phyloP scores from a whole-genome alignment of 345 rosid genomes.

The Sapria himalayana region DNA sequence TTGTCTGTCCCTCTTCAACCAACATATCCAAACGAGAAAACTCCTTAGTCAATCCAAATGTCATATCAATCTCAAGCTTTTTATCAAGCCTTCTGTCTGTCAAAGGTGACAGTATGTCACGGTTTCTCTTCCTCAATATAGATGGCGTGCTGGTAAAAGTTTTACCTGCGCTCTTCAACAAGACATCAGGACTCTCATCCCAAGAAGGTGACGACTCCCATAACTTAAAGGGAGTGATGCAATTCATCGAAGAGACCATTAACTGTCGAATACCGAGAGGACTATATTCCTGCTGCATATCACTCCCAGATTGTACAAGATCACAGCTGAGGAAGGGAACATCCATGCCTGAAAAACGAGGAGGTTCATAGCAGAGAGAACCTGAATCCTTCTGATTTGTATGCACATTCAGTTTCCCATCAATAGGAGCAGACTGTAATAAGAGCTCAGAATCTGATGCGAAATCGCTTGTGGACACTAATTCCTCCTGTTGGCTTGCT shows the following conservation, averaged over 20 bases:
- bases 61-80: constrained; percentile 53
- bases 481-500: constrained; percentile 22
- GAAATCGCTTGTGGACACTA: constrained; percentile 43
- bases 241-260: constrained; percentile 69
- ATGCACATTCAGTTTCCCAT: constrained; percentile 14
- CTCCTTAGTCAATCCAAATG: constrained; percentile 48
- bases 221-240: constrained; percentile 67
- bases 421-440: constrained; percentile 18
- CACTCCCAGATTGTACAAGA: constrained; percentile 56
- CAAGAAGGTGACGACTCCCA: constrained; percentile 81
- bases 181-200: constrained; percentile 54
- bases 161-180: constrained; percentile 58
- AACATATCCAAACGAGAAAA: constrained; percentile 75
- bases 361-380: constrained; percentile 86
- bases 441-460: constrained; percentile 20
- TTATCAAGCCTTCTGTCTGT: constrained; percentile 63
- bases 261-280: constrained; percentile 95
- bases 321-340: constrained; percentile 93
- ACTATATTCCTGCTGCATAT: constrained; percentile 81
- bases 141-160: constrained; percentile 62
- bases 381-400: constrained; percentile 35
- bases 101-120: constrained; percentile 75
- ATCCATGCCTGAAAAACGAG: constrained; percentile 87
- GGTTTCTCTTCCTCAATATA: constrained; percentile 65
- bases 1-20: constrained; percentile 32